These are phyloP conservation scores for Bacidia rubella DNA, from an alignment of 495 filamentous ascomycete species.

Conservation along the genomic window DNA sequence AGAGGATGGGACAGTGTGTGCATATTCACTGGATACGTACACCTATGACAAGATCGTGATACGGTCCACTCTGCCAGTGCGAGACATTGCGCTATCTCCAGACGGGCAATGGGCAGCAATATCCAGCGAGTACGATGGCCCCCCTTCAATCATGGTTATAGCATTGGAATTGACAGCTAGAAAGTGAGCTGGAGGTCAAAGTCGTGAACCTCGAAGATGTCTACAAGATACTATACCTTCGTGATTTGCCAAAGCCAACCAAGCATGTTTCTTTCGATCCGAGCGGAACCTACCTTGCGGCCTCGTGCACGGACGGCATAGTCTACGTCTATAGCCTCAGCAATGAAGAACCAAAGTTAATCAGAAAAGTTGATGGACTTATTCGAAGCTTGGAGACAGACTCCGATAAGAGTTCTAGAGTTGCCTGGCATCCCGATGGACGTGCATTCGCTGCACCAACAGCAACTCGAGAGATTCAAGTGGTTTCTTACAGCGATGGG, in stretches of 20 bases:
- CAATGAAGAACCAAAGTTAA: slow-evolving; percentile 64
- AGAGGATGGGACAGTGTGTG: slow-evolving; percentile 86
- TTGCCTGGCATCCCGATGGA: slow-evolving; percentile 90
- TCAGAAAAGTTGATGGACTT: slow-evolving; percentile 72
- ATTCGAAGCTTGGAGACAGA: slow-evolving; percentile 68
- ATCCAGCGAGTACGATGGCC: slow-evolving; percentile 63
- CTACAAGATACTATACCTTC: slow-evolving; percentile 47
- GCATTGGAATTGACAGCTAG: slow-evolving; percentile 5
- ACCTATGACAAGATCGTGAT: slow-evolving; percentile 66
- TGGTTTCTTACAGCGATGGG: slow-evolving; percentile 78
- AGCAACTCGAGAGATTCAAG: slow-evolving; percentile 68
- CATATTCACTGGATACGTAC: slow-evolving; percentile 67
- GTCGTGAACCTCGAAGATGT: slow-evolving; percentile 72
- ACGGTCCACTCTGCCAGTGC: slow-evolving; percentile 66
- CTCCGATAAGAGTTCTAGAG: slow-evolving; percentile 58
- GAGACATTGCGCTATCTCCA: slow-evolving; percentile 71
- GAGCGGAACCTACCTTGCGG: slow-evolving; percentile 57
- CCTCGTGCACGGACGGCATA: slow-evolving; percentile 76
- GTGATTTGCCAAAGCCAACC: slow-evolving; percentile 66
- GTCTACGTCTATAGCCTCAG: slow-evolving; percentile 80
- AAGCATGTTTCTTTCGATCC: slow-evolving; percentile 88
- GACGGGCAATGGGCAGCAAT: slow-evolving; percentile 84
- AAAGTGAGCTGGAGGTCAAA: slow-evolving; percentile 71
- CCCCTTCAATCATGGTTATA: neutral
- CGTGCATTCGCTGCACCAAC: slow-evolving; percentile 80